phyloP scores from a whole-genome alignment of 1,284 basidiomycete genomes.

The Malassezia psittaci region DNA sequence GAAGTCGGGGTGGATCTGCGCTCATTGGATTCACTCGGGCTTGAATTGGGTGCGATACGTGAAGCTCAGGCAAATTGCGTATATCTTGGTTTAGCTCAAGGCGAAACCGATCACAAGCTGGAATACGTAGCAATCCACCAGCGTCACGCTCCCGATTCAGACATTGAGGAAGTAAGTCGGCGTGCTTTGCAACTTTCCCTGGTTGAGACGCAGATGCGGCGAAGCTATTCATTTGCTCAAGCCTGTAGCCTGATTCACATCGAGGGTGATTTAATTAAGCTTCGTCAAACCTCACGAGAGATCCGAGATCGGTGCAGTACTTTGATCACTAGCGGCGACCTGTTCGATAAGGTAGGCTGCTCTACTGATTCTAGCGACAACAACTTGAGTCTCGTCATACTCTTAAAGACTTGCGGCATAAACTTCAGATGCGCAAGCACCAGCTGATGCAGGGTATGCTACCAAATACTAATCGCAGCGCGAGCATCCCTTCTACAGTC shows the following conservation, averaged over 20 bases:
- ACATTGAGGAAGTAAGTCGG: not conserved
- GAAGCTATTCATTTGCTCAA: slow-evolving; percentile 22
- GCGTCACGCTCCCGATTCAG: not conserved
- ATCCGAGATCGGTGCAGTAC: not conserved
- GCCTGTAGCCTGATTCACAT: slow-evolving; percentile 1
- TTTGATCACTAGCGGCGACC: not conserved
- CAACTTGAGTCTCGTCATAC: slow-evolving; percentile 8
- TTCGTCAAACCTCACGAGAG: not conserved
- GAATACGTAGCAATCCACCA: slow-evolving; percentile 3
- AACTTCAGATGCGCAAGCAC: not conserved
- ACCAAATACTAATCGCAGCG: not conserved
- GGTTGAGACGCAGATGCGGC: slow-evolving; percentile 29
- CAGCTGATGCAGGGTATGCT: not conserved
- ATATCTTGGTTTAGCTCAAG: not conserved
- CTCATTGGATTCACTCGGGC: not conserved
- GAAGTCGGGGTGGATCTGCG: slow-evolving; percentile 5
- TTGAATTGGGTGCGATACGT: not conserved
- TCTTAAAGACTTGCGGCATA: not conserved
- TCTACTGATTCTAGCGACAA: not conserved
- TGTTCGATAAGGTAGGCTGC: slow-evolving; percentile 7
- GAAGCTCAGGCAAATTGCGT: not conserved
- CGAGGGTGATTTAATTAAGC: slow-evolving; percentile 14
- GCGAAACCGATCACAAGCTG: not conserved
- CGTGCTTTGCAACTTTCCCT: slow-evolving; percentile 5
- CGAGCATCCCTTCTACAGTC: not conserved